Evolutionary conservation across 352 stramenopile species (phyloP).

Genomic region (Thalassiosira delicatula): DNA sequence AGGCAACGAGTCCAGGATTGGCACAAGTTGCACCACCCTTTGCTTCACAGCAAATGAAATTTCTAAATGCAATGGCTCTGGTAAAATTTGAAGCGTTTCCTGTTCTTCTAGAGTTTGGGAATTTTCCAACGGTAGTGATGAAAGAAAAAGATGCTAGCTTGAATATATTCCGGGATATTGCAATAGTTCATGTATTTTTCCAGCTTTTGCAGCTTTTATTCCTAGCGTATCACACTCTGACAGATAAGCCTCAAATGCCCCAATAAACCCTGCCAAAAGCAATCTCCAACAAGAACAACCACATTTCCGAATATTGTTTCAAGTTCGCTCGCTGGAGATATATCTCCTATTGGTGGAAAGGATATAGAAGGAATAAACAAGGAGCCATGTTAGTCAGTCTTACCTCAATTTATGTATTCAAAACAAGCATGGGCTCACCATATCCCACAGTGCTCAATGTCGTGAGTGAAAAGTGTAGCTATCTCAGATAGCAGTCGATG

Average conservation of each 20-base stretch:
- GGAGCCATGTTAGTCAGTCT: background rate
- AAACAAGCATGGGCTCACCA: constrained; percentile 39
- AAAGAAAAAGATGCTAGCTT: constrained; percentile 72
- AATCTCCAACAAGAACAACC: constrained; percentile 75
- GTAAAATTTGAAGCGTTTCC: constrained; percentile 64
- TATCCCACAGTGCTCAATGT: constrained; percentile 77
- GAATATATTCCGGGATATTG: constrained; percentile 70
- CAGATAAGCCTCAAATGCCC: constrained; percentile 70
- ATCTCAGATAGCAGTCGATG: constrained; percentile 68
- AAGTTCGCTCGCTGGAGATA: constrained; percentile 66
- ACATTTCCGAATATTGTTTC: constrained; percentile 77
- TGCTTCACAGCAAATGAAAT: constrained; percentile 63
- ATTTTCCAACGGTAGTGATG: constrained; percentile 75
- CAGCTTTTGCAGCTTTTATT: constrained; percentile 74
- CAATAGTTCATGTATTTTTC: constrained; percentile 79
- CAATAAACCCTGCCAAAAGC: constrained; percentile 81
- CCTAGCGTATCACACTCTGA: constrained; percentile 71
- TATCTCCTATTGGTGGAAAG: constrained; percentile 57
- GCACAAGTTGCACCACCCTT: constrained; percentile 53
- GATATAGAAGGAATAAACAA: too few relatives aligned
- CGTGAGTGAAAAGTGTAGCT: constrained; percentile 75
- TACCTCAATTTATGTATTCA: background rate
- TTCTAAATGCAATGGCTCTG: constrained; percentile 63
- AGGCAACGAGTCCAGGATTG: constrained; percentile 65
- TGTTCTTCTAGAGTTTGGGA: constrained; percentile 69